A percentile compares a stretch with the other conserved stretches of the same genome.
These are phyloP conservation scores for Loxodes magnus DNA, from an alignment of 73 alveolate genomes.

Conservation along the genomic window DNA sequence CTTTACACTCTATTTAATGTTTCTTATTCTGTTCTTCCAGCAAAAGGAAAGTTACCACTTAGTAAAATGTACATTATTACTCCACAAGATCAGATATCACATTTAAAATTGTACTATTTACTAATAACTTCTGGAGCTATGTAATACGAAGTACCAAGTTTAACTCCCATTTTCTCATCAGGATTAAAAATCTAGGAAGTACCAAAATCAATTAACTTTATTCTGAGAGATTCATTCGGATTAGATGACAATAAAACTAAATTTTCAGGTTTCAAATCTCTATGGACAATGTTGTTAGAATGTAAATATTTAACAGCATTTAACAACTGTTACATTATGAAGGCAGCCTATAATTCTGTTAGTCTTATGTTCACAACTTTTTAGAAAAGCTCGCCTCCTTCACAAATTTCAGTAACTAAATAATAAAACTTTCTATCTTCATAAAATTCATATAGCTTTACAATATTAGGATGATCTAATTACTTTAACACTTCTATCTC, in stretches of 20 bases:
- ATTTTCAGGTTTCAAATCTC: conserved; percentile 4
- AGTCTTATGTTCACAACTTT: too few relatives aligned
- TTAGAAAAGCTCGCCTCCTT: too few relatives aligned
- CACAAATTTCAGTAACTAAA: too few relatives aligned
- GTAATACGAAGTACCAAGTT: conserved; percentile 74
- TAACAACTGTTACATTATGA: too few relatives aligned
- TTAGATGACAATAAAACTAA: neutral
- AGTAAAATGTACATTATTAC: conserved; percentile 3
- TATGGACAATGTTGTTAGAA: neutral
- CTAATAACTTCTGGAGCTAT: conserved; percentile 66
- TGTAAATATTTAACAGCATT: conserved; percentile 9
- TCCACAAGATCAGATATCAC: conserved; percentile 63
- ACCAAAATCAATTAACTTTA: conserved; percentile 78
- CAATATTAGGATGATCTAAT: too few relatives aligned
- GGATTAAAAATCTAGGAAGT: conserved; percentile 29
- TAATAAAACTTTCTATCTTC: too few relatives aligned
- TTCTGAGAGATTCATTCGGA: neutral
- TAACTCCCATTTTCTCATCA: conserved; percentile 40
- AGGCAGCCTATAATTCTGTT: too few relatives aligned
- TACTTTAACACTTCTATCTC: too few relatives aligned
- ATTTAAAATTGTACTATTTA: conserved; percentile 44
- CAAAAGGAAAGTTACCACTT: conserved; percentile 13
- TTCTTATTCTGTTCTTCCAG: conserved; percentile 1
- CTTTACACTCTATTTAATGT: neutral
- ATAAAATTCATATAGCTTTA: too few relatives aligned